Evolutionary conservation across 257 asterid species (phyloP).

Genomic region (Gentiana macrophylla): DNA sequence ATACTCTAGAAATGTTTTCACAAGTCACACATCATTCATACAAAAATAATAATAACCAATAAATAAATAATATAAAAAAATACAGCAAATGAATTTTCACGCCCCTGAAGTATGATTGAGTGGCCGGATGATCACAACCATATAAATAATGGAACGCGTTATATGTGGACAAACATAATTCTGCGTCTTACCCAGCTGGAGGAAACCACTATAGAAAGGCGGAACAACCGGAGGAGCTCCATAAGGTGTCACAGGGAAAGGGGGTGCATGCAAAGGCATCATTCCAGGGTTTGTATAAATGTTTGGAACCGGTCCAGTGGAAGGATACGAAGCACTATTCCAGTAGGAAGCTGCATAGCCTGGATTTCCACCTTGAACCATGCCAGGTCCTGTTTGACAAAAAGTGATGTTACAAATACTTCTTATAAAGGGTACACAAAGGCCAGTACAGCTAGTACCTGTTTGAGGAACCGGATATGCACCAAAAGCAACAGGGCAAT

Average conservation of each 20-base stretch:
- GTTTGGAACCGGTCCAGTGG: slow-evolving; percentile 39
- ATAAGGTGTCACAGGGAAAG: slow-evolving; percentile 38
- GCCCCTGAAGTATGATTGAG: no score
- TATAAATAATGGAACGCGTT: slow-evolving; percentile 5
- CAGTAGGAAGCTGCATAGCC: slow-evolving; percentile 59
- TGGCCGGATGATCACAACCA: neutral
- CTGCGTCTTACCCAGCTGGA: slow-evolving; percentile 36
- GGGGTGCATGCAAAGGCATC: slow-evolving; percentile 54
- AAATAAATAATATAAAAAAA: neutral
- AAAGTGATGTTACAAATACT: slow-evolving; percentile 2
- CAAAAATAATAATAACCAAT: neutral
- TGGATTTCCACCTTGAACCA: slow-evolving; percentile 49
- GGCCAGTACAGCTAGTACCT: slow-evolving; percentile 30
- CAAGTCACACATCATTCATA: neutral
- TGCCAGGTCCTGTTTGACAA: slow-evolving; percentile 32
- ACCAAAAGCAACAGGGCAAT: slow-evolving; percentile 49
- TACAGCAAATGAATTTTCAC: neutral
- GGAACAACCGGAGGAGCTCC: slow-evolving; percentile 38
- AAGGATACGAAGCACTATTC: slow-evolving; percentile 42
- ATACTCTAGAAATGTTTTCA: slow-evolving; percentile 33
- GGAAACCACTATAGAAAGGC: slow-evolving; percentile 29
- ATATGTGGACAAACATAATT: slow-evolving; percentile 1
- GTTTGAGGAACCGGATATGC: slow-evolving; percentile 46
- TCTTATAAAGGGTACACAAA: neutral
- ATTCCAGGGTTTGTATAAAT: slow-evolving; percentile 45